Conservation (phyloP, 2,329 filamentous ascomycete species). For the Fusarium sp. region DNA sequence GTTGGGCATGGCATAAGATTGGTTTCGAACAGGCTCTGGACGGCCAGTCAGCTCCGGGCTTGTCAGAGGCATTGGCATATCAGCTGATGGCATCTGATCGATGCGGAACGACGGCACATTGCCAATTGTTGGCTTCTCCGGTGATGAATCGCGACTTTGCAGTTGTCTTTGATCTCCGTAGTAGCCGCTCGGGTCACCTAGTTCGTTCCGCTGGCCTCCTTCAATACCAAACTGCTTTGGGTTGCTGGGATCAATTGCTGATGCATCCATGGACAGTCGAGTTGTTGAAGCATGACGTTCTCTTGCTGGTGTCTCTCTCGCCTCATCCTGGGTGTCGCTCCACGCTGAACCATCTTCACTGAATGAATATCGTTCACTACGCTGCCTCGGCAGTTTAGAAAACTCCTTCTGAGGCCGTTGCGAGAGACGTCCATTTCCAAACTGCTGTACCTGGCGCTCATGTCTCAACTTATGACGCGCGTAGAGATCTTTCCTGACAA, state of each 20-base stretch:
- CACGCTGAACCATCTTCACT: slow-evolving; percentile 48
- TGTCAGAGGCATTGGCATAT: slow-evolving; percentile 43
- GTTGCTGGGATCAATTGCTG: slow-evolving; percentile 11
- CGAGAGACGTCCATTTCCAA: slow-evolving; percentile 46
- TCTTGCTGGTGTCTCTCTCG: slow-evolving; percentile 39
- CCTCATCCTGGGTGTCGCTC: slow-evolving; percentile 49
- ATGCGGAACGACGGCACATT: slow-evolving; percentile 39
- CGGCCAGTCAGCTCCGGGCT: slow-evolving; percentile 38
- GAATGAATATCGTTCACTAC: slow-evolving; percentile 44
- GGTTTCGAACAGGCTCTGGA: slow-evolving; percentile 39
- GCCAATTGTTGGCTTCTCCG: slow-evolving; percentile 38
- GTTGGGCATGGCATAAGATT: slow-evolving; percentile 44
- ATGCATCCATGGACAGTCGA: slow-evolving; percentile 27
- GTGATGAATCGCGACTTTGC: slow-evolving; percentile 45
- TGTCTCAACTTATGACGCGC: slow-evolving; percentile 49
- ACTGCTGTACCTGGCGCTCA: slow-evolving; percentile 47
- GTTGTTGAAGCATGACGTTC: slow-evolving; percentile 17
- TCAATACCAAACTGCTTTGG: slow-evolving; percentile 10
- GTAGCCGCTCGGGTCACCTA: slow-evolving; percentile 24
- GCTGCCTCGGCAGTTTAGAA: slow-evolving; percentile 38
- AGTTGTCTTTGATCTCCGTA: slow-evolving; percentile 40
- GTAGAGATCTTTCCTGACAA: slow-evolving; percentile 49
- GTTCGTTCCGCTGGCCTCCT: slow-evolving; percentile 31
- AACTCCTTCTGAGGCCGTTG: slow-evolving; percentile 47
- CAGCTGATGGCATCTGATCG: slow-evolving; percentile 37